phyloP scores from a whole-genome alignment of 2,329 filamentous ascomycete species.

The Penicillium sp. region DNA sequence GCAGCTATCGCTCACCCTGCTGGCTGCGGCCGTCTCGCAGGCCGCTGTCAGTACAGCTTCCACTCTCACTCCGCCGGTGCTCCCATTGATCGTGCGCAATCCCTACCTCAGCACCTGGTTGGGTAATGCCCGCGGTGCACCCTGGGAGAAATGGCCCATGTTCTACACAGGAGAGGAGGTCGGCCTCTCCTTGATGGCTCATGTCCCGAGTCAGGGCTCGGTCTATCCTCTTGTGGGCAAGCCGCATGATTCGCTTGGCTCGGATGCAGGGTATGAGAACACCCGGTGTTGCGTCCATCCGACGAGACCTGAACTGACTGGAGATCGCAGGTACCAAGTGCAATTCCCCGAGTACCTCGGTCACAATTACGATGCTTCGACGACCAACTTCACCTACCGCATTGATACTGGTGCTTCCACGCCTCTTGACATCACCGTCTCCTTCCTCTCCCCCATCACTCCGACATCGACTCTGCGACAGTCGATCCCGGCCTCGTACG shows the following conservation, averaged over 20 bases:
- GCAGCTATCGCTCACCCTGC: conserved; percentile 32
- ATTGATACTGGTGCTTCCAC: conserved; percentile 48
- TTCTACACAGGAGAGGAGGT: conserved; percentile 73
- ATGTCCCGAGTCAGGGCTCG: conserved; percentile 57
- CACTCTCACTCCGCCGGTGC: conserved; percentile 59
- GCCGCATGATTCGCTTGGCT: conserved; percentile 60
- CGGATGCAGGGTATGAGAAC: conserved; percentile 38
- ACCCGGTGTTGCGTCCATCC: background rate
- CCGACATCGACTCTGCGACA: conserved; percentile 77
- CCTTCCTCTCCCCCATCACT: conserved; percentile 73
- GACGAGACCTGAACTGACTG: conserved; percentile 2
- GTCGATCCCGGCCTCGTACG: conserved; percentile 76
- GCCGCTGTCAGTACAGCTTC: conserved; percentile 49
- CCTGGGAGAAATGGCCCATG: conserved; percentile 84
- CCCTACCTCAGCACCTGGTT: conserved; percentile 79
- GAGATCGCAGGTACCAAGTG: conserved; percentile 52
- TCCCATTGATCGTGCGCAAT: conserved; percentile 71
- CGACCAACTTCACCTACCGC: conserved; percentile 65
- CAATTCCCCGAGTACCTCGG: conserved; percentile 60
- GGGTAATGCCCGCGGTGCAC: conserved; percentile 66
- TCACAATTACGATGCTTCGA: conserved; percentile 65
- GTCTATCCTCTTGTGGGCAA: conserved; percentile 65
- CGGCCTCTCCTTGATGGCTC: conserved; percentile 62
- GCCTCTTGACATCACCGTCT: conserved; percentile 57
- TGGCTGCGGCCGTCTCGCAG: conserved; percentile 40